Conservation (phyloP, 768 basidiomycete species). For the Hirschioporus abietinus region DNA sequence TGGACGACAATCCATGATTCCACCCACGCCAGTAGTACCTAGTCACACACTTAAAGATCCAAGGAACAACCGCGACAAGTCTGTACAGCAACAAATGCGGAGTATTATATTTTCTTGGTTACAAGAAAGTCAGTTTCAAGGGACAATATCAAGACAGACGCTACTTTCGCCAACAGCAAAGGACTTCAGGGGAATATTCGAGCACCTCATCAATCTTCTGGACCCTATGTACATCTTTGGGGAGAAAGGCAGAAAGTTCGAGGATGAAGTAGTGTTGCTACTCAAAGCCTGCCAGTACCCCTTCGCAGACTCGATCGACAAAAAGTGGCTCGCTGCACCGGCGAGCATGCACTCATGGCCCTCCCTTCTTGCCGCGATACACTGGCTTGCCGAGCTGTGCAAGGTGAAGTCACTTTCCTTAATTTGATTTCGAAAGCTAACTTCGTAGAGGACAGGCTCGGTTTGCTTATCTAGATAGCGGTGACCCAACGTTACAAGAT, state of each 20-base stretch:
- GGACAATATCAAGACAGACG: conserved; percentile 51
- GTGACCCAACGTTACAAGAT: conserved; percentile 64
- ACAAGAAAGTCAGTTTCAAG: conserved; percentile 55
- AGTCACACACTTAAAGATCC: conserved; percentile 64
- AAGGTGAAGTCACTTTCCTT: conserved; percentile 44
- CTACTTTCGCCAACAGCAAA: conserved; percentile 77
- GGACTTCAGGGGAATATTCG: conserved; percentile 82
- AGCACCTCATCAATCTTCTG: conserved; percentile 63
- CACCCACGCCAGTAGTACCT: conserved; percentile 31
- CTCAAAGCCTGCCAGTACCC: conserved; percentile 81
- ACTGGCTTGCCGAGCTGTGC: conserved; percentile 87
- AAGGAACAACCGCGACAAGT: conserved; percentile 70
- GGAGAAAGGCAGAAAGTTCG: conserved; percentile 46
- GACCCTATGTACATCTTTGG: conserved; percentile 66
- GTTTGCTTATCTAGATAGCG: conserved; percentile 49
- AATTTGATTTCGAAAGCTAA: not conserved
- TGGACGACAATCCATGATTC: conserved; percentile 42
- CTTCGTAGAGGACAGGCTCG: conserved; percentile 18
- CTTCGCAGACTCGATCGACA: conserved; percentile 68
- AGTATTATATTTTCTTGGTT: conserved; percentile 75
- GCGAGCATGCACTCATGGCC: conserved; percentile 95
- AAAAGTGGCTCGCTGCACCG: conserved; percentile 82
- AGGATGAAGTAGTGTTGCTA: conserved; percentile 78
- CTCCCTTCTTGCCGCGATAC: conserved; percentile 74
- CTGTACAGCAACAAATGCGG: conserved; percentile 70